Percentiles rank a stretch among this genome's conserved stretches.
phyloP scores from a whole-genome alignment of 257 asterid genomes.

The Solanum peruvianum region DNA sequence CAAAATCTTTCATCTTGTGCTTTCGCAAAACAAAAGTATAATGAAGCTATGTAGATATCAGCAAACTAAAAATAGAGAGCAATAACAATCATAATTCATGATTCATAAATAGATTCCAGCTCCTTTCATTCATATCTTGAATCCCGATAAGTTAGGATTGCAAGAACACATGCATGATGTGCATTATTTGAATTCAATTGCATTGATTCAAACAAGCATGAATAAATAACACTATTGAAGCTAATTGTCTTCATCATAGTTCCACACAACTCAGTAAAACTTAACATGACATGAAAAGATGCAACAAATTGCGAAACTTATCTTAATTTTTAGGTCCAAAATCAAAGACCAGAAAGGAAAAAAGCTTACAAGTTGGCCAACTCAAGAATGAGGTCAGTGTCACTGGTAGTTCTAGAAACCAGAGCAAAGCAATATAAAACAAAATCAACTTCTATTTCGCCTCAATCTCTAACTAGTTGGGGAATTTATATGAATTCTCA shows the following conservation, averaged over 20 bases:
- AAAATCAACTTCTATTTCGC: background rate
- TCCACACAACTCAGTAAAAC: background rate
- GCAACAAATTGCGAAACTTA: background rate
- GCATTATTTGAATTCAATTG: background rate
- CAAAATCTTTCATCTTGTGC: background rate
- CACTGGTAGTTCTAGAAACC: slow-evolving; percentile 1
- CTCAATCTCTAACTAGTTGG: background rate
- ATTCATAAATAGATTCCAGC: background rate
- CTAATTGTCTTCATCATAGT: background rate
- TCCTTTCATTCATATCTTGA: background rate
- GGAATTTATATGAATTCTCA: background rate
- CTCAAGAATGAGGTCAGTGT: slow-evolving; percentile 25
- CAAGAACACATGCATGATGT: background rate
- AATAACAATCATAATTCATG: background rate
- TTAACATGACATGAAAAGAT: background rate
- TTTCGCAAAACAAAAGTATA: background rate
- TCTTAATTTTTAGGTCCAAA: background rate
- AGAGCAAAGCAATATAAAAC: too few species aligned
- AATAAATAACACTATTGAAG: background rate
- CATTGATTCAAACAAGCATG: background rate
- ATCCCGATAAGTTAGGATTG: background rate
- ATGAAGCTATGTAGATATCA: background rate
- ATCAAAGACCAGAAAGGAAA: background rate
- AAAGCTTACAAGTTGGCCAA: slow-evolving; percentile 31
- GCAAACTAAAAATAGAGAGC: background rate